Percentiles rank a stretch among this genome's conserved stretches.
Evolutionary conservation across 2,329 filamentous ascomycete genomes (phyloP).

Genomic region (Colletotrichum sp.): DNA sequence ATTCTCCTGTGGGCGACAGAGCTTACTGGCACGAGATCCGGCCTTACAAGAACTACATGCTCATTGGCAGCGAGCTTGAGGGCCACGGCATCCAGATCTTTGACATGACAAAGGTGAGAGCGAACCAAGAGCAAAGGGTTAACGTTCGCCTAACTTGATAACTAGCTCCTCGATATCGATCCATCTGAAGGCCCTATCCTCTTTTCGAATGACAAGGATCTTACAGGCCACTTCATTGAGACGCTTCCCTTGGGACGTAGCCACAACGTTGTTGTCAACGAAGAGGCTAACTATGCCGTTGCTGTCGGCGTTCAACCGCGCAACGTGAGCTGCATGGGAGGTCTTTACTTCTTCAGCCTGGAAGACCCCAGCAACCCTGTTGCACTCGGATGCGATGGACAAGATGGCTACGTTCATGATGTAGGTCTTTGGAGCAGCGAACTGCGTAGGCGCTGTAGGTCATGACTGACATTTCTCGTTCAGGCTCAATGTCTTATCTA

Average conservation of each 20-base stretch:
- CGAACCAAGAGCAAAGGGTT: background rate
- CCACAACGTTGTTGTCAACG: conserved; percentile 56
- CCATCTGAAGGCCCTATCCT: conserved; percentile 33
- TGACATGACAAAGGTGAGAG: conserved; percentile 55
- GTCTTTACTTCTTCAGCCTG: conserved; percentile 60
- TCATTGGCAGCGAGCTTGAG: conserved; percentile 42
- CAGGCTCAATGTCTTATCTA: conserved; percentile 60
- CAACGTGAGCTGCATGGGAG: conserved; percentile 43
- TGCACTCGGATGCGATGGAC: conserved; percentile 52
- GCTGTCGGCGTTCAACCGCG: conserved; percentile 42
- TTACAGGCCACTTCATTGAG: conserved; percentile 31
- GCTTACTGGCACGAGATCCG: conserved; percentile 39
- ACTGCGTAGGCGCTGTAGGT: background rate
- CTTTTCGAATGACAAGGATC: conserved; percentile 31
- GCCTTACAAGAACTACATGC: conserved; percentile 34
- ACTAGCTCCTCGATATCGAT: conserved; percentile 43
- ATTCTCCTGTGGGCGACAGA: conserved; percentile 13
- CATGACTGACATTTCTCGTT: conserved; percentile 24
- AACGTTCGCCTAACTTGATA: rapidly evolving
- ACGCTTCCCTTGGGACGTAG: conserved; percentile 39
- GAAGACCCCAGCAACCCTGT: conserved; percentile 55
- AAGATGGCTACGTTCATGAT: conserved; percentile 63
- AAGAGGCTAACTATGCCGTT: conserved; percentile 48
- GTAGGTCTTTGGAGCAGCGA: background rate
- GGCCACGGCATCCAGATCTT: conserved; percentile 65